Evolutionary conservation across 768 basidiomycete species (phyloP).

Genomic region (Neoboletus subvelutipes): DNA sequence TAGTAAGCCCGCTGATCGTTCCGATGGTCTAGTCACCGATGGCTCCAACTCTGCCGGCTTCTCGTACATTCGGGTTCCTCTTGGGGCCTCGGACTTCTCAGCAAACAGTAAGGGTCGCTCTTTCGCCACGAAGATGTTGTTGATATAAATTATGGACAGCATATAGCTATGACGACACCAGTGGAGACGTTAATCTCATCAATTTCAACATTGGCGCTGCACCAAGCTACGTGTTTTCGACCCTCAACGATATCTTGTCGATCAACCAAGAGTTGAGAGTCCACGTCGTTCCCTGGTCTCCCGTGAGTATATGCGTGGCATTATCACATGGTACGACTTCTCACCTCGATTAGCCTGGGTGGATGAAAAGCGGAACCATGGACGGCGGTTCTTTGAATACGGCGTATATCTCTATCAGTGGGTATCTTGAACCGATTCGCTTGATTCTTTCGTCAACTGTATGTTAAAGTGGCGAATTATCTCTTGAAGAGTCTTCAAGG

Average conservation of each 20-base stretch:
- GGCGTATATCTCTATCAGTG: constrained; percentile 48
- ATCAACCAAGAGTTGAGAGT: constrained; percentile 54
- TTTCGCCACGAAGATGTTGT: not conserved
- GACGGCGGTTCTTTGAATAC: constrained; percentile 60
- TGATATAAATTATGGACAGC: constrained; percentile 32
- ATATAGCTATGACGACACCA: constrained; percentile 67
- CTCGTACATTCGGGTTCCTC: constrained; percentile 64
- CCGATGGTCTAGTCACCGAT: constrained; percentile 45
- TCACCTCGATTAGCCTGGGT: constrained; percentile 52
- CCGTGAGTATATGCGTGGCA: constrained; percentile 43
- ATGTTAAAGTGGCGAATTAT: constrained; percentile 60
- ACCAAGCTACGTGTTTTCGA: constrained; percentile 63
- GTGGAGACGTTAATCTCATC: constrained; percentile 56
- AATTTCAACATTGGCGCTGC: constrained; percentile 56
- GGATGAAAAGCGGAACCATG: constrained; percentile 78
- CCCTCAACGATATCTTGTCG: constrained; percentile 60
- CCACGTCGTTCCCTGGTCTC: constrained; percentile 72
- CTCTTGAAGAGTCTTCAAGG: constrained; percentile 72
- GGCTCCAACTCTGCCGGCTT: constrained; percentile 63
- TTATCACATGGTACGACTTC: not conserved
- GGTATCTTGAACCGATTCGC: constrained; percentile 20
- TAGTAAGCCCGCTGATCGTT: not conserved
- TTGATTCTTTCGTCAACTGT: not conserved
- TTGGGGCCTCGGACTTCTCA: constrained; percentile 78
- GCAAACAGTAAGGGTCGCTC: constrained; percentile 41